Evolutionary conservation across 768 basidiomycete genomes (phyloP).

Genomic region (Termitomyces sp.): DNA sequence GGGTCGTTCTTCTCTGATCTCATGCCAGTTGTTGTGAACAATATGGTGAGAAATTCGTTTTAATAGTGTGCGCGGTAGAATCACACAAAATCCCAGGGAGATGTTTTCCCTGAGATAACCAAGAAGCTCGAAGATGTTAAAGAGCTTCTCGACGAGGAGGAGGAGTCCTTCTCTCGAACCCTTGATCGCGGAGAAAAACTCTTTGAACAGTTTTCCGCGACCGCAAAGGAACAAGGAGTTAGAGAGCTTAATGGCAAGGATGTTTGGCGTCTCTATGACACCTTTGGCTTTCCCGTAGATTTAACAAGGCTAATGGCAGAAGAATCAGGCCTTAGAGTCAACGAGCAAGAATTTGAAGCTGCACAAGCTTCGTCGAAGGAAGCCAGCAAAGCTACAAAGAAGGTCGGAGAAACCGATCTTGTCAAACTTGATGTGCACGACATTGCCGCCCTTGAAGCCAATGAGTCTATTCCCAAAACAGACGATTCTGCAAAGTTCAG

Average conservation of each 20-base stretch:
- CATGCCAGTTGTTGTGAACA: slow-evolving; percentile 83
- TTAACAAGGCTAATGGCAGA: slow-evolving; percentile 96
- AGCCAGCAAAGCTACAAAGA: slow-evolving; percentile 81
- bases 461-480: slow-evolving; percentile 76
- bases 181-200: slow-evolving; percentile 94
- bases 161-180: slow-evolving; percentile 95
- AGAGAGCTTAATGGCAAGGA: slow-evolving; percentile 82
- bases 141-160: slow-evolving; percentile 96
- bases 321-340: slow-evolving; percentile 78
- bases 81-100: slow-evolving; percentile 48
- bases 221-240: slow-evolving; percentile 55
- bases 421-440: slow-evolving; percentile 97
- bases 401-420: slow-evolving; percentile 58
- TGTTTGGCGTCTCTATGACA: slow-evolving; percentile 97
- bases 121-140: slow-evolving; percentile 80
- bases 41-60: slow-evolving; percentile 55
- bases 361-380: slow-evolving; percentile 88
- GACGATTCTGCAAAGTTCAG: slow-evolving; percentile 91
- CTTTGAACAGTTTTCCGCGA: slow-evolving; percentile 81
- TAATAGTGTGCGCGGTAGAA: background rate
- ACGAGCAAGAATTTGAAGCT: slow-evolving; percentile 83
- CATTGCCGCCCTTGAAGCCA: slow-evolving; percentile 78
- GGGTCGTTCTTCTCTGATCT: slow-evolving; percentile 94
- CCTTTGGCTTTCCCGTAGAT: slow-evolving; percentile 97
- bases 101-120: slow-evolving; percentile 88